Evolutionary conservation across 1,139 yeast species (phyloP), one percentile per base, ranked within the genome.

Genomic region (Oligophagozyma castellii): DNA sequence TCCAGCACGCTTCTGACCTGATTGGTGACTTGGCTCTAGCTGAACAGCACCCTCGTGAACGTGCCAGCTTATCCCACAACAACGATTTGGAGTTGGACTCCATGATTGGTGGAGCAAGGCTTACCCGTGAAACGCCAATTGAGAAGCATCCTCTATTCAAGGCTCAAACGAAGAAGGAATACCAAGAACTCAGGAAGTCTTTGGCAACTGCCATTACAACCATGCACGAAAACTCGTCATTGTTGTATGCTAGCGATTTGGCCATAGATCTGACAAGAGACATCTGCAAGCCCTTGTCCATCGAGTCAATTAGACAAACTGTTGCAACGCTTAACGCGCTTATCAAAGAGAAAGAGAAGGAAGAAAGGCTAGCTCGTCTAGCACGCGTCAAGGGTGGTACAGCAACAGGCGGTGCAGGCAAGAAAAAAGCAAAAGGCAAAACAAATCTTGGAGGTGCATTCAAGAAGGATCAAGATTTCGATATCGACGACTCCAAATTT

Each of bases 381-480:
- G 69, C 76, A 47, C 76, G 74, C 53, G 68, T 83, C 27, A 53
- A 46, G 38, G 89, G 89, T 37, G 89, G 89, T 39, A 77, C 89
- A 27, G 73, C 89, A 23, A 77, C 92, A 26, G 93, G 92, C 49
- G 93, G 95, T 53, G 89, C 93, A 19, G 95, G 95, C 50, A 83
- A 81, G 67, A 80, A 83, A 73, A 84, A 86, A 70, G 86, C 75
- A 39, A 84, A 83, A 64, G 73, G 66, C 19, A 80, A 80, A 44
- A 71, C 86, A 29, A 75, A 79, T 51, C 70, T 77, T 44, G 78
- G 78, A 36, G 76, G 78, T 35, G 73, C 76, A 4, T 73, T 73
- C 53, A 81, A 80, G 67, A 77, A 79, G 59, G 84, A 79, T 48
- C 74, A 73, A 44, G 70, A 65, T 28, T 65, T 69, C 43, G 93